phyloP scores from a whole-genome alignment of 805 yeast genomes.

The Saccharomycopsis sp. region DNA sequence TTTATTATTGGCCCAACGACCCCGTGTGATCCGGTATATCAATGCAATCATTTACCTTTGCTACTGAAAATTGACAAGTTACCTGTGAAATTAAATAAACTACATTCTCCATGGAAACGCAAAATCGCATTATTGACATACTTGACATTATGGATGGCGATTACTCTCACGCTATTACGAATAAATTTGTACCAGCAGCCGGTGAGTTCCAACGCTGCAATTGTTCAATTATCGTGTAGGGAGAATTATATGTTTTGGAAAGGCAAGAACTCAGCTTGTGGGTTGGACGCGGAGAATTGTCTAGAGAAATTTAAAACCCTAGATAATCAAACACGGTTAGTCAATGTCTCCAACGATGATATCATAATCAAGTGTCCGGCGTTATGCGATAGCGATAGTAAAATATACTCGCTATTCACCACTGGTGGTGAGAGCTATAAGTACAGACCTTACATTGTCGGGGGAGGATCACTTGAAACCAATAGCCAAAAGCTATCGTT shows the following conservation, averaged over 20 bases:
- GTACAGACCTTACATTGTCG: slow-evolving; percentile 66
- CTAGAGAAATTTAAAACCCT: slow-evolving; percentile 14
- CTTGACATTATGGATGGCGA: slow-evolving; percentile 8
- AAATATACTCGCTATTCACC: slow-evolving; percentile 67
- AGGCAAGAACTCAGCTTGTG: slow-evolving; percentile 74
- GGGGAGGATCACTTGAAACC: slow-evolving; percentile 49
- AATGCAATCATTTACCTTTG: not conserved
- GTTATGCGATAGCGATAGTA: slow-evolving; percentile 69
- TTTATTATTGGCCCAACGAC: slow-evolving; percentile 8
- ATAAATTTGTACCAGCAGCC: slow-evolving; percentile 5
- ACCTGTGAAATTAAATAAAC: slow-evolving; percentile 48
- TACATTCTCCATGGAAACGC: slow-evolving; percentile 24
- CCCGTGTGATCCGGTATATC: slow-evolving; percentile 9
- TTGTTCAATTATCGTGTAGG: slow-evolving; percentile 34
- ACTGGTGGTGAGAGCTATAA: slow-evolving; percentile 65
- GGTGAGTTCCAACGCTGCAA: slow-evolving; percentile 26
- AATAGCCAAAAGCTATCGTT: slow-evolving; percentile 35
- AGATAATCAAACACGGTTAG: not conserved
- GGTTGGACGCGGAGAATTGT: slow-evolving; percentile 60
- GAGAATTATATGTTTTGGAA: slow-evolving; percentile 50
- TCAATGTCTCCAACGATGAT: slow-evolving; percentile 23
- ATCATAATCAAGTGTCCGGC: slow-evolving; percentile 79
- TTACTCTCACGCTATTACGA: not conserved
- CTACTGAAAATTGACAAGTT: slow-evolving; percentile 32
- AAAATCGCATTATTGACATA: not conserved